Conservation (phyloP, 2,329 filamentous ascomycete genomes). For the Fonsecaea pedrosoi region DNA sequence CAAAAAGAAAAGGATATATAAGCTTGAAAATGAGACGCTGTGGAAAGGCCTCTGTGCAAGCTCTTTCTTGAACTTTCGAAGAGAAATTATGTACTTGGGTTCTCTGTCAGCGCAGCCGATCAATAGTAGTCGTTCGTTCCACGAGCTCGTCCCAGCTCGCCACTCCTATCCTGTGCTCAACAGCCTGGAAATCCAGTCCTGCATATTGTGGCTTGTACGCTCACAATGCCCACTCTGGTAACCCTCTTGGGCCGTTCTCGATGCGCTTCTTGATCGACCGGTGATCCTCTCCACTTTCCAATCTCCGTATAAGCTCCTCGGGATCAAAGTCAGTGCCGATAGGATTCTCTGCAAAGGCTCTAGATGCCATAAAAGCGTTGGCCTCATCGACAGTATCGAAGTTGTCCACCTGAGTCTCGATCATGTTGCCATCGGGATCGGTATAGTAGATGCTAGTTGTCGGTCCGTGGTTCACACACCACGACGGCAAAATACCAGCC, state of each 20-base stretch:
- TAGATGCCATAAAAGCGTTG: slow-evolving; percentile 42
- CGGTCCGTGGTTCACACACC: slow-evolving; percentile 57
- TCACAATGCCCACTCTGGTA: neutral
- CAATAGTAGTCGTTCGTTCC: no score
- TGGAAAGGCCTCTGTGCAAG: no score
- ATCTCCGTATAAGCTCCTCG: slow-evolving; percentile 16
- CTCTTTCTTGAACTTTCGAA: no score
- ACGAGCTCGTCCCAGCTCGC: no score
- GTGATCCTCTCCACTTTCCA: neutral
- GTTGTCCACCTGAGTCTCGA: slow-evolving; percentile 44
- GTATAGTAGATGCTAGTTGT: slow-evolving; percentile 57
- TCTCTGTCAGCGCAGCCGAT: no score
- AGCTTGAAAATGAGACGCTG: no score
- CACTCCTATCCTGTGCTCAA: no score
- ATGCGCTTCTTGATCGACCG: slow-evolving; percentile 11
- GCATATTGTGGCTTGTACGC: no score
- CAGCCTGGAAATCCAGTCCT: no score
- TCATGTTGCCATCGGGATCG: slow-evolving; percentile 46
- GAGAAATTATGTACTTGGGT: no score
- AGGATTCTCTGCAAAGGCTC: slow-evolving; percentile 19
- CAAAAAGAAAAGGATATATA: no score
- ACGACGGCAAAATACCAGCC: slow-evolving; percentile 44
- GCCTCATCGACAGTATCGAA: no score
- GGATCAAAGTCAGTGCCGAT: slow-evolving; percentile 27
- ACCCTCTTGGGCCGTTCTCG: slow-evolving; percentile 17